A percentile compares a stretch with the other conserved stretches of the same genome.
Conservation (phyloP, 164 flowering plant species). For the Tetrastigma voinierianum region DNA sequence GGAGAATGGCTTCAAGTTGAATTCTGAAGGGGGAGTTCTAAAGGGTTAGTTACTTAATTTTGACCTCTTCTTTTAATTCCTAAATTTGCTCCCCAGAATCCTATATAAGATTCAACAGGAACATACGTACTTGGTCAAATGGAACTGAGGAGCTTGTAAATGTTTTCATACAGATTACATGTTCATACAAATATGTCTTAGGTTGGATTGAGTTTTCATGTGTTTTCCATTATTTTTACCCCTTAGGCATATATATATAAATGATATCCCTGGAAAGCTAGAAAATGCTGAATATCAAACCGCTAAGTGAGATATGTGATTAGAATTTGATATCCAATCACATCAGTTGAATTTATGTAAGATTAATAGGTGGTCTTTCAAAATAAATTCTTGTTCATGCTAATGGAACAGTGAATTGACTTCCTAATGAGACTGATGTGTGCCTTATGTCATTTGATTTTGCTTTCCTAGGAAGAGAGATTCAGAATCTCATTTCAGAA, state of each 20-base stretch:
- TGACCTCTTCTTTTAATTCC: background rate
- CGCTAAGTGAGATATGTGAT: background rate
- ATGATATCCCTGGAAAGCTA: background rate
- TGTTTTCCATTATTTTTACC: too few species aligned
- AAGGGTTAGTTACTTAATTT: constrained; percentile 57
- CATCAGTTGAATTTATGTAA: background rate
- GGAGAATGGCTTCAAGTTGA: constrained; percentile 77
- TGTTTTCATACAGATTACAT: too few species aligned
- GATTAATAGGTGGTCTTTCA: too few species aligned
- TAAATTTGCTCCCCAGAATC: background rate
- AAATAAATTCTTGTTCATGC: background rate
- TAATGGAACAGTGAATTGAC: background rate
- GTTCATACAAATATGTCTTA: too few species aligned
- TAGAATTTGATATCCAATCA: background rate
- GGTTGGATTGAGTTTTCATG: too few species aligned
- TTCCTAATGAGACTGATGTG: background rate
- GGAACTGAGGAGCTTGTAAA: background rate
- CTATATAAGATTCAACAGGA: background rate
- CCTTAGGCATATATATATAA: too few species aligned
- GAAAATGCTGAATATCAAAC: background rate
- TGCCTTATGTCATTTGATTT: background rate
- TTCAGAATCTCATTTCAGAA: background rate
- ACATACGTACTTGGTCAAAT: background rate
- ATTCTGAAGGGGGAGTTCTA: constrained; percentile 89
- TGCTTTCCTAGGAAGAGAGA: background rate